Percentiles rank a stretch among this genome's conserved stretches.
Evolutionary conservation across 768 basidiomycete genomes (phyloP).

Genomic region (Xerocomellus amylosporus): DNA sequence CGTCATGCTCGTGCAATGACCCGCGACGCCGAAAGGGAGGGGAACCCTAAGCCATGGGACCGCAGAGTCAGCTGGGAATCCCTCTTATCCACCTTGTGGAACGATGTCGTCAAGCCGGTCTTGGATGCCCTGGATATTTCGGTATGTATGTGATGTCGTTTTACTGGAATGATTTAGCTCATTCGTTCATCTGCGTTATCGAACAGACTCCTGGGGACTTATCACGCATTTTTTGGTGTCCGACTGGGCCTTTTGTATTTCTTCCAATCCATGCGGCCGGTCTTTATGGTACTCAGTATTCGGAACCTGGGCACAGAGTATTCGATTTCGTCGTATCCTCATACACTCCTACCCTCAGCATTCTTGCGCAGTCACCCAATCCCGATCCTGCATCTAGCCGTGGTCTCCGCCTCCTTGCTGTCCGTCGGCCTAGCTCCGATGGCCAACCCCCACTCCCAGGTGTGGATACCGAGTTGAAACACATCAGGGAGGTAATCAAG

Average conservation of each 20-base stretch:
- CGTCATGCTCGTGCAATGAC: no score
- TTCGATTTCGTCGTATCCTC: background rate
- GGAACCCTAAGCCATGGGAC: no score
- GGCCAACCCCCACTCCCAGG: conserved; percentile 13
- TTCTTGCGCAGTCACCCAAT: conserved; percentile 1
- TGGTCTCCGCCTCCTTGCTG: background rate
- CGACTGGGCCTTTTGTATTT: background rate
- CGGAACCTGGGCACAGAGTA: background rate
- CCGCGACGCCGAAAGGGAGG: no score
- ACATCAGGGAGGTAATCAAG: conserved; percentile 2
- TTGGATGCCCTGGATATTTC: background rate
- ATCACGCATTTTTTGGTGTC: background rate
- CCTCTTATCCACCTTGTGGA: conserved; percentile 10
- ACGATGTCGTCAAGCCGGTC: conserved; percentile 4
- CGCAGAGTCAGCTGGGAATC: background rate
- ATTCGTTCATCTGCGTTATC: background rate
- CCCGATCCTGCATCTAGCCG: background rate
- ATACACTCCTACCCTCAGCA: background rate
- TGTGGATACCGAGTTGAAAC: conserved; percentile 20
- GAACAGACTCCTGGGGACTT: background rate
- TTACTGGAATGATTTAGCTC: background rate
- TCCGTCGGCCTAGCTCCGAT: conserved; percentile 17
- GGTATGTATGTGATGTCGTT: background rate
- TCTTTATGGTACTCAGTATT: background rate
- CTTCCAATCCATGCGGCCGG: conserved; percentile 1